Evolutionary conservation across 1,284 basidiomycete genomes (phyloP).

Genomic region (Rhodotorula mucilaginosa): DNA sequence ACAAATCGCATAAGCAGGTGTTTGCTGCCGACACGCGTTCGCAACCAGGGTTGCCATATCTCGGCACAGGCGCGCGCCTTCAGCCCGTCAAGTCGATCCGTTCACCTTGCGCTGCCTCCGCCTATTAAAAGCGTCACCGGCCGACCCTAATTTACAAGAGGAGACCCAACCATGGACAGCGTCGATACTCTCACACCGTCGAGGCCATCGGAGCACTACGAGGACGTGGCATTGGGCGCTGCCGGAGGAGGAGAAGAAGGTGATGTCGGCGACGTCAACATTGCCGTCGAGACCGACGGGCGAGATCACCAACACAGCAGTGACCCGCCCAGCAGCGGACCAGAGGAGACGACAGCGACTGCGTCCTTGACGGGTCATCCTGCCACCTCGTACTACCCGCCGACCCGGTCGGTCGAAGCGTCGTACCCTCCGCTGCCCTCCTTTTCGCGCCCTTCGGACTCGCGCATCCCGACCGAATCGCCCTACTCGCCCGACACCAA

Average conservation of each 20-base stretch:
- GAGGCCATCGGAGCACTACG: slow-evolving; percentile 17
- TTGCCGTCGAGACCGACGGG: background rate
- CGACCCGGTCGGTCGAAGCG: slow-evolving; percentile 18
- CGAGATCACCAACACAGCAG: background rate
- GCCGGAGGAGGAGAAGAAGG: slow-evolving; percentile 1
- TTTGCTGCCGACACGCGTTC: too few species aligned
- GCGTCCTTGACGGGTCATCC: background rate
- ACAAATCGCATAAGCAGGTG: too few species aligned
- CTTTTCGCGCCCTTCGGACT: slow-evolving; percentile 30
- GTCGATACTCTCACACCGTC: background rate
- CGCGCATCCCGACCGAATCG: background rate
- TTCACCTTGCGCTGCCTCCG: too few species aligned
- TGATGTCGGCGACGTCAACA: background rate
- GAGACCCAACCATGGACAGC: background rate
- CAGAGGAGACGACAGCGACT: too few species aligned
- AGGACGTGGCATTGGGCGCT: slow-evolving; percentile 23
- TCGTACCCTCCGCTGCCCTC: slow-evolving; percentile 35
- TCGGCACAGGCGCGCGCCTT: too few species aligned
- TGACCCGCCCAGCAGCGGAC: background rate
- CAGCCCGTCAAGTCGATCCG: too few species aligned
- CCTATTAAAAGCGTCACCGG: too few species aligned
- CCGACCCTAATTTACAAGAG: too few species aligned
- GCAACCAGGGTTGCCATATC: too few species aligned
- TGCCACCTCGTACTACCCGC: slow-evolving; percentile 5
- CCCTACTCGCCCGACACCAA: background rate